Base-by-base conservation (phyloP, 768 basidiomycete genomes). In the Trametes meyenii region DNA sequence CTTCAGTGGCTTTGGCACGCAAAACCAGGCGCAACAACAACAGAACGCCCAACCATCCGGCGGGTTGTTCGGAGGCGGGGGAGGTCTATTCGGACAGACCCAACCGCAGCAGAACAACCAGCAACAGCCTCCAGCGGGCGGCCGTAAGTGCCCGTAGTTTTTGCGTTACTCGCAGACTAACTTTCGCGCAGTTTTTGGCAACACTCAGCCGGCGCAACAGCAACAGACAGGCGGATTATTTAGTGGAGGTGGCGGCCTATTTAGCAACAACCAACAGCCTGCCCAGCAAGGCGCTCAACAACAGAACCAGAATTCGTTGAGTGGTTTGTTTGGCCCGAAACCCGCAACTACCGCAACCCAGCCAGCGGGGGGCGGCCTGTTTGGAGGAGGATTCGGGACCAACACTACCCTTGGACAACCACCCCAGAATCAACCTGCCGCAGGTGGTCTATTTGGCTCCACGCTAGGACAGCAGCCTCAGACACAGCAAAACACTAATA, bases 401-500 rank as follows among this genome's bases (percentile, higher is more conserved):
- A 54, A 54, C 12, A 43, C 60, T n/a, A 69, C 73, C 10, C 78
- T 83, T 36, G 81, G 80, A 26, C 82, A 84, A 63, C 69, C 77
- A 49, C 68, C 75, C 17, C 67, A 54, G 59, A 76, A 65, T 68
- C 73, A 74, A 23, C 72, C 51, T 3, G 59, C 42, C 70, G 24
- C 29, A 1, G 70, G 69, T 65, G 72, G 68, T 55, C 26, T 78
- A 44, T 73, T 79, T 62, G 66, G 67, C 17, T 50, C 60, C 23
- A 69, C 73, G 11, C 78, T 83, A 36, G 81, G 80, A 33, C 82
- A 84, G 63, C 70, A 77, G 50, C 68, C 75, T 14, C 67, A 54
- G 58, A 76, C 64, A 67, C 73, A 74, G 21, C 72, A 80, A 2
- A 64, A 74, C 12, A 67, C 66, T n/a, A 73, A 69, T 42, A 58